Conservation (phyloP, 495 filamentous ascomycete species). For the Platismatia glauca region DNA sequence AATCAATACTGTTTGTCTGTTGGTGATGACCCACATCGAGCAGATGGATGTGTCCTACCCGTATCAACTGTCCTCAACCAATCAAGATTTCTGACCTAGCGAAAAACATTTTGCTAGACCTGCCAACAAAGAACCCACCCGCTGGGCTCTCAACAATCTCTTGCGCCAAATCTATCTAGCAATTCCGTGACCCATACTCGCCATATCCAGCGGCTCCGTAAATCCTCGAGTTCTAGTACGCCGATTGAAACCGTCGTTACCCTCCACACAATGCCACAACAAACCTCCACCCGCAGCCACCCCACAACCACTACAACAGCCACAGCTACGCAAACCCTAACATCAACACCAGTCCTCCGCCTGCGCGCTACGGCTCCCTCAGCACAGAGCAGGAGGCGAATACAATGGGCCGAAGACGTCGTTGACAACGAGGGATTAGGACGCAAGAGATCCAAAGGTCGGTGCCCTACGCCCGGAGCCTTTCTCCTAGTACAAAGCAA, state of each 20-base stretch:
- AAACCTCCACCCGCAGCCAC: background rate
- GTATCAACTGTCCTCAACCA: background rate
- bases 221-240: no score
- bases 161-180: background rate
- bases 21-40: no score
- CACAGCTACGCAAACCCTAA: conserved; percentile 11
- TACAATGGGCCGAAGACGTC: conserved; percentile 89
- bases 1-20: no score
- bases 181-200: background rate
- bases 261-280: background rate
- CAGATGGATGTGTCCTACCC: background rate
- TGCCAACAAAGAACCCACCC: background rate
- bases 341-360: conserved; percentile 20
- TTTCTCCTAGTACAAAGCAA: background rate
- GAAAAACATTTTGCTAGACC: background rate
- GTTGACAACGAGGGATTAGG: conserved; percentile 95
- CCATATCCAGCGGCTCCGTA: background rate
- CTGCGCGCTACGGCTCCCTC: conserved; percentile 18
- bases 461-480: conserved; percentile 1
- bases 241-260: background rate
- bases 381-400: conserved; percentile 34
- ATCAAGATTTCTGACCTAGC: background rate
- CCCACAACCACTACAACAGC: background rate
- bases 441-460: conserved; percentile 89
- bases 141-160: background rate